These are phyloP conservation scores for Talaromyces sp. DNA, from an alignment of 2,329 filamentous ascomycete species.

Conservation along the genomic window DNA sequence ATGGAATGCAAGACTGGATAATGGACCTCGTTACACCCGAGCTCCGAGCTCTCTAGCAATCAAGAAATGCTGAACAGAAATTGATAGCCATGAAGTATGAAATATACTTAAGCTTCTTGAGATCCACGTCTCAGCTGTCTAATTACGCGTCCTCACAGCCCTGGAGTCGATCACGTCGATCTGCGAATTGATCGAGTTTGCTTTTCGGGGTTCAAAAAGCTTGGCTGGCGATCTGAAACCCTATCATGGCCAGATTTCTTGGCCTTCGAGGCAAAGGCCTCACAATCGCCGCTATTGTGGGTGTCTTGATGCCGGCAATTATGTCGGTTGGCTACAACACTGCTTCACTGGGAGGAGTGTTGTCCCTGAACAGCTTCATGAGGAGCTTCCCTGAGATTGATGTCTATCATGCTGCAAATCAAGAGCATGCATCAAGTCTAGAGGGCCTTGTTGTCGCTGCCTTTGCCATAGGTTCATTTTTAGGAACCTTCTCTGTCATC, in stretches of 20 bases:
- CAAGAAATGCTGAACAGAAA: too few species aligned
- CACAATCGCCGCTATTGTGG: conserved; percentile 21
- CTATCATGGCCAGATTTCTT: conserved; percentile 20
- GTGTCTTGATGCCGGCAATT: conserved; percentile 26
- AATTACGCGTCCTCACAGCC: background rate
- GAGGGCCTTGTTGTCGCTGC: conserved; percentile 23
- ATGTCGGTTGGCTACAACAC: conserved; percentile 25
- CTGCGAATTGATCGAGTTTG: conserved; percentile 2
- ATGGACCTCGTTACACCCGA: conserved; percentile 1
- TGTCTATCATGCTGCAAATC: conserved; percentile 9
- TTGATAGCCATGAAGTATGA: background rate
- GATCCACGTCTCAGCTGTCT: background rate
- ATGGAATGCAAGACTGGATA: conserved; percentile 12
- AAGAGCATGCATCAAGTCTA: conserved; percentile 17
- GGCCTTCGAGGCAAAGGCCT: conserved; percentile 26
- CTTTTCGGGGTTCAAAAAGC: background rate
- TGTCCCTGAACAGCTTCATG: conserved; percentile 20
- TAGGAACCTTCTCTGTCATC: conserved; percentile 24
- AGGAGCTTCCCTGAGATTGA: conserved; percentile 23
- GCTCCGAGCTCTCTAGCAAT: background rate
- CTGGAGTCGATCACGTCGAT: conserved; percentile 10
- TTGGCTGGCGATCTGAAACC: conserved; percentile 14
- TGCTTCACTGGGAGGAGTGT: conserved; percentile 22
- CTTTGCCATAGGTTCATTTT: conserved; percentile 22
- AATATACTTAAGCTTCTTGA: conserved; percentile 1